Base-by-base conservation (phyloP, 345 rosid genomes). In the Ailanthus altissimus region DNA sequence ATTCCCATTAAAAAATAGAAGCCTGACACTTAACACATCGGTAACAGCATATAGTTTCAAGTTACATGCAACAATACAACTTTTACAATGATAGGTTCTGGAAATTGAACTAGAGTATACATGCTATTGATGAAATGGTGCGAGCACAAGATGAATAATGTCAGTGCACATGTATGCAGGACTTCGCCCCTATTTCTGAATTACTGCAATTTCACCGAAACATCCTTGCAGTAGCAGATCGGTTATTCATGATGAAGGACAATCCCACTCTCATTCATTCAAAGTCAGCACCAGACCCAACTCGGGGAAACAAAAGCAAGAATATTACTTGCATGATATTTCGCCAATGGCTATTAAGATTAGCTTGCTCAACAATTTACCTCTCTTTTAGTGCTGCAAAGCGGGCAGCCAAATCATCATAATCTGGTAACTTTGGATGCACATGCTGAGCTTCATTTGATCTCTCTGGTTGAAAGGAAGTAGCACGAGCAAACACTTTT, bases 391-490 rank as follows among this genome's bases (percentile, higher is more conserved):
- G 87, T 49, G 95, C 91, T 6, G 99, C 93, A 82, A 96, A 84
- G 20, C 90, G 88, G 7, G 99, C 98, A 6, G 99, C 97, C 89
- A 96, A 82, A 77, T 91, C 95, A 58, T 96, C 99, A 58, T 92
- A 96, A 79, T 96, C 89, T 5, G 98, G 99, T 77, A 96, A 84
- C 82, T 93, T 96, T 0, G 98, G 99, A 84, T 96, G 99, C 80
- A 96, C 99, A 46, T 96, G 99, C 64, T 86, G 82, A 11, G 94
- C 93, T 40, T 82, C 78, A 76, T 70, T 82, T 2, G 91, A 87
- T 75, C 91, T 81, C 62, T 87, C 98, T 8, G 93, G 89, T 80
- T 92, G 97, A 57, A 96, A 92, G 46, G 99, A 82, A 75, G 93
- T 83, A 46, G 95, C 94, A 32, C 97, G 93, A 57, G 81, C 73